Percentiles rank a stretch among this genome's conserved stretches.
phyloP scores from a whole-genome alignment of 306 rosid genomes.

The Gynostemma pentaphyllum region DNA sequence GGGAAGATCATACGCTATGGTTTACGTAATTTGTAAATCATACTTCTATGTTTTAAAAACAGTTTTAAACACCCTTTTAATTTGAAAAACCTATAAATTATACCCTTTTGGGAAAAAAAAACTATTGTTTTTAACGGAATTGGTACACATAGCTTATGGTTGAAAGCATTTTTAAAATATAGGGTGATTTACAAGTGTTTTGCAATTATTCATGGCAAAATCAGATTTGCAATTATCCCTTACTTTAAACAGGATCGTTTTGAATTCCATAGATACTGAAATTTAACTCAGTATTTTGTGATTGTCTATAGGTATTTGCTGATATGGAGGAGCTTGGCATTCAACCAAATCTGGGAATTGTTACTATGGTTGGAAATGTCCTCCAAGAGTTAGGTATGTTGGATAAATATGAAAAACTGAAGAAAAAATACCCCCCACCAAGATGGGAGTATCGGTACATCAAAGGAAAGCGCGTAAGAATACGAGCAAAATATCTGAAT shows the following conservation, averaged over 20 bases:
- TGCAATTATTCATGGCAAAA: too few species aligned
- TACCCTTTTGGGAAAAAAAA: too few species aligned
- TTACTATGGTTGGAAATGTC: constrained; percentile 54
- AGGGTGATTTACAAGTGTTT: too few species aligned
- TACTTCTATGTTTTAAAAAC: too few species aligned
- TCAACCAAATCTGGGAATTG: constrained; percentile 44
- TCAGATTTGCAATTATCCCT: too few species aligned
- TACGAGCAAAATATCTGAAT: constrained; percentile 22
- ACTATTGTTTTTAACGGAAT: too few species aligned
- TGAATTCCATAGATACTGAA: background rate
- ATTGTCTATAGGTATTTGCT: constrained; percentile 56
- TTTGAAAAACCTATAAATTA: too few species aligned
- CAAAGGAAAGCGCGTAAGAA: constrained; percentile 59
- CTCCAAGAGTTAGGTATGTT: constrained; percentile 72
- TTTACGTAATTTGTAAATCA: too few species aligned
- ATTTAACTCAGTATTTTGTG: background rate
- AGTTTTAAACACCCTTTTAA: too few species aligned
- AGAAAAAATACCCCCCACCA: constrained; percentile 64
- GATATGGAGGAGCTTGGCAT: constrained; percentile 94
- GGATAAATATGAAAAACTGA: constrained; percentile 55
- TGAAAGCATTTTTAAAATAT: too few species aligned
- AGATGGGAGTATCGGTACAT: constrained; percentile 59
- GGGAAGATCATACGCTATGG: too few species aligned
- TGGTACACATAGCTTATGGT: too few species aligned
- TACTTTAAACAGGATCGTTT: background rate